Conservation (phyloP, 306 rosid genomes). For the Gillenia trifoliata region DNA sequence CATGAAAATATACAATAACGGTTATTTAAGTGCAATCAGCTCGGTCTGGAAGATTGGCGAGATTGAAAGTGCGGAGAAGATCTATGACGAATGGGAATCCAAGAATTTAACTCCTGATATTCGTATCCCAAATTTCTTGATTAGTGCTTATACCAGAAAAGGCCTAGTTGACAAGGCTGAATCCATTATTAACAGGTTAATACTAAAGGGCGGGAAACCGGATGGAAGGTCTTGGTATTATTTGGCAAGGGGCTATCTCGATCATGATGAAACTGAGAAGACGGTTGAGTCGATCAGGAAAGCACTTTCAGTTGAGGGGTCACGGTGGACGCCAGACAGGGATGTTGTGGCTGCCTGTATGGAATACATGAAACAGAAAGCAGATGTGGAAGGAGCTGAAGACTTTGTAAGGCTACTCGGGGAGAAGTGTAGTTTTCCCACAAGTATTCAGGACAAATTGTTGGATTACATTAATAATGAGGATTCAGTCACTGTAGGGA, state of each 20-base stretch:
- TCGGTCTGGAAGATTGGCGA: slow-evolving; percentile 8
- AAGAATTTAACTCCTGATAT: slow-evolving; percentile 10
- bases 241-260: slow-evolving; percentile 10
- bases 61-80: slow-evolving; percentile 22
- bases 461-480: slow-evolving; percentile 8
- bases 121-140: slow-evolving; percentile 17
- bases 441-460: not conserved
- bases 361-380: slow-evolving; percentile 11
- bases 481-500: not conserved
- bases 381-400: slow-evolving; percentile 15
- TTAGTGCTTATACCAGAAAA: slow-evolving; percentile 16
- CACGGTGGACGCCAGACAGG: slow-evolving; percentile 9
- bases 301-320: not conserved
- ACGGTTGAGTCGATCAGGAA: slow-evolving; percentile 16
- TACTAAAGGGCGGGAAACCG: not conserved
- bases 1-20: too few species aligned
- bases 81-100: slow-evolving; percentile 32
- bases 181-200: slow-evolving; percentile 14
- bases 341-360: slow-evolving; percentile 14
- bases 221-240: slow-evolving; percentile 1
- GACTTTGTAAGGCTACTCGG: slow-evolving; percentile 12
- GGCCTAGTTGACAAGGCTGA: slow-evolving; percentile 25
- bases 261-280: slow-evolving; percentile 4
- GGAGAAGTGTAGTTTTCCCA: slow-evolving; percentile 4
- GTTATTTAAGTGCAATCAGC: too few species aligned